A percentile compares a stretch with the other conserved stretches of the same genome.
phyloP scores from a whole-genome alignment of 140 eudicot species.

The Anethum foeniculum region DNA sequence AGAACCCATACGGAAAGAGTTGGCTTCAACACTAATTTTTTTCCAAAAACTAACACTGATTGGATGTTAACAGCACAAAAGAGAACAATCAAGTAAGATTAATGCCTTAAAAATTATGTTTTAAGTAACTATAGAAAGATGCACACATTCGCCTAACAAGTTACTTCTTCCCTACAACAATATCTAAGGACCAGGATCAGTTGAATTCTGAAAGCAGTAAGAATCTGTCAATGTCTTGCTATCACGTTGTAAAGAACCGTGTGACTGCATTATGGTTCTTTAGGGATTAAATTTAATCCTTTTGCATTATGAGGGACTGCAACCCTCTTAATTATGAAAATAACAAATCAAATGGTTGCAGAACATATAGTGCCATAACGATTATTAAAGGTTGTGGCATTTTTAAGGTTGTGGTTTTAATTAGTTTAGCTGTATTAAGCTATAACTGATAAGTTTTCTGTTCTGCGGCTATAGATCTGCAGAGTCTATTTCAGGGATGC shows the following conservation, averaged over 20 bases:
- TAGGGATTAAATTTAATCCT: neutral
- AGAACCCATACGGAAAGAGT: neutral
- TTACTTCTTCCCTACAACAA: neutral
- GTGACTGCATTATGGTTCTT: neutral
- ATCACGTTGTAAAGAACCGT: neutral
- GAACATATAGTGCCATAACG: neutral
- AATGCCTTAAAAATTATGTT: neutral
- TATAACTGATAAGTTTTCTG: neutral
- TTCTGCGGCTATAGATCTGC: neutral
- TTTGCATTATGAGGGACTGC: neutral
- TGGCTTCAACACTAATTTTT: neutral
- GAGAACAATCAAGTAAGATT: neutral
- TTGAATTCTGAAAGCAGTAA: neutral
- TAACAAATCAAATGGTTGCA: neutral
- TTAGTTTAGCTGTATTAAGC: neutral
- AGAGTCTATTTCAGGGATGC: neutral
- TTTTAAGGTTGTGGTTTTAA: neutral
- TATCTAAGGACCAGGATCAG: neutral
- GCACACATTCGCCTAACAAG: neutral
- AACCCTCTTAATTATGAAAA: neutral
- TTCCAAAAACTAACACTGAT: neutral
- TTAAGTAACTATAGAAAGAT: neutral
- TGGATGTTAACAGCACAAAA: neutral
- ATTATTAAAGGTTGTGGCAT: neutral
- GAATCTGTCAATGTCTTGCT: neutral